Evolutionary conservation across 495 filamentous ascomycete species (phyloP), one percentile per base, ranked within the genome.

Genomic region (Annulohypoxylon moriforme): DNA sequence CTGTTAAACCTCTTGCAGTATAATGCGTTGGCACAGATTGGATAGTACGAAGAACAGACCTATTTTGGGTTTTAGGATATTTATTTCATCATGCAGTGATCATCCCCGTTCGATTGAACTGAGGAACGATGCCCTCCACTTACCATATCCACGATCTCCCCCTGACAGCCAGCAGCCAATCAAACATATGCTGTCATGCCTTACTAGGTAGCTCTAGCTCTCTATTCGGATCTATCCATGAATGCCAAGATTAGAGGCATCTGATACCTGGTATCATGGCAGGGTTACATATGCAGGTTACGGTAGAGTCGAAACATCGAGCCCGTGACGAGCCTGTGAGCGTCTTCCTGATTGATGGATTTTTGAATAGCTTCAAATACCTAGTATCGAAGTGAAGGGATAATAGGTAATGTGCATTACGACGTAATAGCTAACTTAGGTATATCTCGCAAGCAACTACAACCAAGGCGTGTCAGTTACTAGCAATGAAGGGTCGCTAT

Each of bases 271-370:
- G 42, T 44, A 44, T 44, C 40, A 44, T 42, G 53, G 46, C 53
- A 72, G 42, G 29, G 64, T 73, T 68, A 68, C 70, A 68, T 22
- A 24, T 27, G 44, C 34, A 62, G 47, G 68, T 47, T 65, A 25
- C 60, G 46, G 60, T 53, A 42, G 22, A 57, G 14, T 33, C n/a
- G 22, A 50, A 38, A 22, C 11, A 58, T 33, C 20, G 20, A 58
- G 22, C 50, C 9, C n/a, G 13, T 52, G 47, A 52, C 47, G 24
- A 52, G 10, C 40, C 38, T 42, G 38, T 16, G 38, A 42, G 38
- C 38, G 2, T 22, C 22, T 24, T 50, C 22, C 47, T 6, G 4
- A 27, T 14, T n/a, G n/a, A 52, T n/a, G 2, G 13, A 31, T 8
- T 33, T 34, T 31, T 9, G 16, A 34, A 33, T 55, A 34, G n/a